Conservation (phyloP, 1,284 basidiomycete genomes). For the Hemileia vastatrix region DNA sequence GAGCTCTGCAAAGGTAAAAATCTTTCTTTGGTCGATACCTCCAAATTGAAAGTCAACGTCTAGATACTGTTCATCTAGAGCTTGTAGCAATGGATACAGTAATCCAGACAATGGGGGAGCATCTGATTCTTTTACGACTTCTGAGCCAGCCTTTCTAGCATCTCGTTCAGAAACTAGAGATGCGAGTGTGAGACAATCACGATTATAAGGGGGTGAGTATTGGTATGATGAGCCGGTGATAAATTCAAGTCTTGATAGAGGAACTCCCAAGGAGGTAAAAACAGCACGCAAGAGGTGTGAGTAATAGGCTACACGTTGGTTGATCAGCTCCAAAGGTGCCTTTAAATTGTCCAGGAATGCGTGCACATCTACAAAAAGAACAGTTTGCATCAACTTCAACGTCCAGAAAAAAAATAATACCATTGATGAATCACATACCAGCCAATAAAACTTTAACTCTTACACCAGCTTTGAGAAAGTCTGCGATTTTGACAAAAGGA, state of each 20-base stretch:
- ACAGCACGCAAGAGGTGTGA: conserved; percentile 68
- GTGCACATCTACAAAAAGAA: conserved; percentile 62
- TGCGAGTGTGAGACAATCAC: conserved; percentile 87
- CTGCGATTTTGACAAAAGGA: conserved; percentile 87
- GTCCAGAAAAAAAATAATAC: not conserved
- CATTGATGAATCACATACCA: conserved; percentile 49
- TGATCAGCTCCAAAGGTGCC: conserved; percentile 87
- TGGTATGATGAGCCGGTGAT: conserved; percentile 88
- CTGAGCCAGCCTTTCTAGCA: conserved; percentile 96
- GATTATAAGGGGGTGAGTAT: conserved; percentile 78
- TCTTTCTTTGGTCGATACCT: conserved; percentile 97
- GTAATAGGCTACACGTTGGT: conserved; percentile 84
- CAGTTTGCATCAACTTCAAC: not conserved
- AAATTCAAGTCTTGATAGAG: conserved; percentile 70
- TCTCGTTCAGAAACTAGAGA: conserved; percentile 89
- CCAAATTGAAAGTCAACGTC: conserved; percentile 97
- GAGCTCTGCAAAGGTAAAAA: conserved; percentile 94
- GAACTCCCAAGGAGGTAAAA: conserved; percentile 79
- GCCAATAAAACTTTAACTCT: conserved; percentile 84
- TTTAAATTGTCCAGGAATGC: conserved; percentile 98
- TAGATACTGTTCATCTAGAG: conserved; percentile 94
- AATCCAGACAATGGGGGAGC: conserved; percentile 81
- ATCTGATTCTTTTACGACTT: conserved; percentile 96
- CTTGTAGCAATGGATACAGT: conserved; percentile 92
- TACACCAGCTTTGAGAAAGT: conserved; percentile 85